Evolutionary conservation across 345 rosid genomes (phyloP).

Genomic region (Laguncularia racemosa): DNA sequence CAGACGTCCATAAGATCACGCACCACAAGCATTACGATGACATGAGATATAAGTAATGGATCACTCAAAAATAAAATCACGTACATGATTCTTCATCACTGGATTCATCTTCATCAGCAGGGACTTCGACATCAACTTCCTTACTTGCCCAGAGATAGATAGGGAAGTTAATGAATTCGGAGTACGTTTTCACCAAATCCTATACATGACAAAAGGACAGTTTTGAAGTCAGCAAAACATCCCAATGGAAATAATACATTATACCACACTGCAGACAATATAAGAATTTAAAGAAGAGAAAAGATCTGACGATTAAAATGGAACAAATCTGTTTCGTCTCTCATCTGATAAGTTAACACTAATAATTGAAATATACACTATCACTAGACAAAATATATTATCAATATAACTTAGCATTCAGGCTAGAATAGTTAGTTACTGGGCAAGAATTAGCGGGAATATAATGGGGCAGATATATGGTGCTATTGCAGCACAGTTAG

Average conservation of each 20-base stretch:
- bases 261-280: not conserved
- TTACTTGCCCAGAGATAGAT: slow-evolving; percentile 89
- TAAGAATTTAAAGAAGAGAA: too few species aligned
- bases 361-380: not conserved
- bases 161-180: slow-evolving; percentile 97
- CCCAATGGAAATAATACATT: not conserved
- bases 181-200: slow-evolving; percentile 96
- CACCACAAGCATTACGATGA: too few species aligned
- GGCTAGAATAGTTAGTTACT: too few species aligned
- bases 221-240: not conserved
- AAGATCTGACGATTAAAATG: too few species aligned
- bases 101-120: slow-evolving; percentile 83
- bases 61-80: slow-evolving; percentile 1
- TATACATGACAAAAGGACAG: slow-evolving; percentile 15
- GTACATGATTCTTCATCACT: slow-evolving; percentile 68
- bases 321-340: not conserved
- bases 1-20: not conserved
- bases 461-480: too few species aligned
- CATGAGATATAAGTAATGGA: too few species aligned
- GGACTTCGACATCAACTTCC: slow-evolving; percentile 87
- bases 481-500: too few species aligned
- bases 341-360: not conserved
- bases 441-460: too few species aligned
- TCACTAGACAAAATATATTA: too few species aligned
- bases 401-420: too few species aligned